A percentile compares a stretch with the other conserved stretches of the same genome.
Conservation (phyloP, 2,329 filamentous ascomycete genomes). For the Corinectria fuckeliana region DNA sequence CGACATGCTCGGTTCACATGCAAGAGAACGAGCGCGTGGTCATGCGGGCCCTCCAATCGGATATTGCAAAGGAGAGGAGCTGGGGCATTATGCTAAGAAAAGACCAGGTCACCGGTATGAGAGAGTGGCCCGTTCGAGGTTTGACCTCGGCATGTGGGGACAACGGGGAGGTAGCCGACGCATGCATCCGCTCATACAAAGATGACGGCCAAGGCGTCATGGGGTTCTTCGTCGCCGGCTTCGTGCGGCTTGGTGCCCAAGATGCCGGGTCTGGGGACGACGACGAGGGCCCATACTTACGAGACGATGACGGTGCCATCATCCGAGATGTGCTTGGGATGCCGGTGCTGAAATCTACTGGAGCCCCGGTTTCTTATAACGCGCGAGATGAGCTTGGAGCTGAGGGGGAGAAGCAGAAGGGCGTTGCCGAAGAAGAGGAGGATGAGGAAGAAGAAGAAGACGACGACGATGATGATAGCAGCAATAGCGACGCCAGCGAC, state of each 20-base stretch:
- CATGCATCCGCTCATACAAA: constrained; percentile 82
- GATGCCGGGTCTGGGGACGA: constrained; percentile 24
- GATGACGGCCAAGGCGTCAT: constrained; percentile 84
- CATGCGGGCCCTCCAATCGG: constrained; percentile 70
- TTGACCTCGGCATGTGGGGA: constrained; percentile 56
- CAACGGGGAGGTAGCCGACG: constrained; percentile 66
- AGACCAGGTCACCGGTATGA: constrained; percentile 79
- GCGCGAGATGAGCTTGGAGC: constrained; percentile 23
- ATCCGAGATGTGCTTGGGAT: constrained; percentile 50
- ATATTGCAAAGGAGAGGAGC: constrained; percentile 68
- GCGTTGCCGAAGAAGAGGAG: constrained; percentile 35
- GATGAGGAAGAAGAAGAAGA: constrained; percentile 31
- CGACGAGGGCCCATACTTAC: constrained; percentile 57
- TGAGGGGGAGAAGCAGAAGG: constrained; percentile 31
- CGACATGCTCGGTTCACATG: constrained; percentile 87
- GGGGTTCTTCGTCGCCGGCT: constrained; percentile 94
- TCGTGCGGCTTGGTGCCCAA: constrained; percentile 56
- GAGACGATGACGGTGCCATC: constrained; percentile 62
- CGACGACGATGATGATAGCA: constrained; percentile 15
- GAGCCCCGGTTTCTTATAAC: constrained; percentile 37
- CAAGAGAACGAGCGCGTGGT: constrained; percentile 92
- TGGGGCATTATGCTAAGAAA: constrained; percentile 79
- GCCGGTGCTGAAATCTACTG: constrained; percentile 47
- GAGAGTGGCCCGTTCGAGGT: constrained; percentile 74
- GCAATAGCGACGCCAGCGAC: constrained; percentile 9